Conservation (phyloP, 2,329 filamentous ascomycete species). For the Stylonectria norvegica region DNA sequence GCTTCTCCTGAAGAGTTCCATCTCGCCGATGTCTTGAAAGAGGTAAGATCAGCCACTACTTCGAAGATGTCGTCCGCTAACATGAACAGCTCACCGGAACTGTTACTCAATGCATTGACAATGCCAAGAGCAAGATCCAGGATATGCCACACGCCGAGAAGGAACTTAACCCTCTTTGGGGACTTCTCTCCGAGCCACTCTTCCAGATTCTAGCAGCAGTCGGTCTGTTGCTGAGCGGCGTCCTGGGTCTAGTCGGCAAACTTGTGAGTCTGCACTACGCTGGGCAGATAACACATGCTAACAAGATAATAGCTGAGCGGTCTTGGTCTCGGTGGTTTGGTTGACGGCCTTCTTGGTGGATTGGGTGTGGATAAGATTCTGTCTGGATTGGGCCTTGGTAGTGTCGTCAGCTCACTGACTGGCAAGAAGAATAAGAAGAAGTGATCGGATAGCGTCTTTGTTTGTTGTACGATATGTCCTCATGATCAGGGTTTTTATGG, state of each 20-base stretch:
- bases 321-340: slow-evolving; percentile 75
- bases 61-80: slow-evolving; percentile 3
- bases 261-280: slow-evolving; percentile 43
- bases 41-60: slow-evolving; percentile 38
- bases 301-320: slow-evolving; percentile 55
- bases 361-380: slow-evolving; percentile 74
- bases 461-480: slow-evolving; percentile 7
- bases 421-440: slow-evolving; percentile 42
- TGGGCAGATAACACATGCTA: slow-evolving; percentile 10
- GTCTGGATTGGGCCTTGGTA: slow-evolving; percentile 65
- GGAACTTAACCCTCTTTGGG: slow-evolving; percentile 88
- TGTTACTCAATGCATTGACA: slow-evolving; percentile 80
- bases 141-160: slow-evolving; percentile 95
- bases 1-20: slow-evolving; percentile 70
- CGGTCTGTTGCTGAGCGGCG: slow-evolving; percentile 75
- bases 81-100: slow-evolving; percentile 63
- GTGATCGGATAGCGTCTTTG: slow-evolving; percentile 6
- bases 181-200: slow-evolving; percentile 74
- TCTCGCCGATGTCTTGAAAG: slow-evolving; percentile 81
- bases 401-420: slow-evolving; percentile 40
- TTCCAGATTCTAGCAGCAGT: slow-evolving; percentile 92
- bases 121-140: slow-evolving; percentile 81
- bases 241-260: slow-evolving; percentile 79
- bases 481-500: slow-evolving; percentile 6
- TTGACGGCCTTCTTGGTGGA: slow-evolving; percentile 75